These are phyloP conservation scores for Starmera caribaea DNA, from an alignment of 805 yeast species.

Conservation along the genomic window DNA sequence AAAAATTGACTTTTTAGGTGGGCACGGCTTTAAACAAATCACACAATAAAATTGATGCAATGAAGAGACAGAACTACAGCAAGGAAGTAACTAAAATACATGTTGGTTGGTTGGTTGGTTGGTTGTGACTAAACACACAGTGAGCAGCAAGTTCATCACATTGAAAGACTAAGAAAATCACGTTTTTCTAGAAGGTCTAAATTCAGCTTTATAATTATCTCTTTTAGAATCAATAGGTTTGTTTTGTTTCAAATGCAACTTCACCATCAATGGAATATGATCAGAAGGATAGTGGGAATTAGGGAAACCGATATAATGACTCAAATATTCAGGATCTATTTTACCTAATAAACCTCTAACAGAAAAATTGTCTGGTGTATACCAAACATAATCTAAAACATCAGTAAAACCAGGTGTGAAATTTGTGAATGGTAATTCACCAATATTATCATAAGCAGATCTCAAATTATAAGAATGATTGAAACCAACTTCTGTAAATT, in stretches of 20 bases:
- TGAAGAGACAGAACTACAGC: no score
- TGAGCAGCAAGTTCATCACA: no score
- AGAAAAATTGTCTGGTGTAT: slow-evolving; percentile 67
- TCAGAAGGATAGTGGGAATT: slow-evolving; percentile 90
- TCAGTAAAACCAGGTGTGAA: slow-evolving; percentile 89
- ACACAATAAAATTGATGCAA: no score
- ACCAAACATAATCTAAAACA: slow-evolving; percentile 94
- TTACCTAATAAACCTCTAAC: slow-evolving; percentile 83
- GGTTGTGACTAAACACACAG: no score
- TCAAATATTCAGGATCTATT: slow-evolving; percentile 68
- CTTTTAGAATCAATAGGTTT: slow-evolving; percentile 20
- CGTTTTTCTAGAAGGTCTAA: slow-evolving; percentile 22
- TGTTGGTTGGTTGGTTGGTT: no score
- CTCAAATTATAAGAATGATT: slow-evolving; percentile 70
- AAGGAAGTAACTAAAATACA: no score
- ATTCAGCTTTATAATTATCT: slow-evolving; percentile 3
- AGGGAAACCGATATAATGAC: slow-evolving; percentile 83
- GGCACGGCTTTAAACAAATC: no score
- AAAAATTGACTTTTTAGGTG: no score
- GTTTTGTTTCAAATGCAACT: slow-evolving; percentile 49
- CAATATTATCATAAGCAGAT: slow-evolving; percentile 76
- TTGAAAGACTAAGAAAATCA: slow-evolving; percentile 3
- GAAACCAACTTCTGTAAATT: slow-evolving; percentile 83
- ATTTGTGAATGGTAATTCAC: slow-evolving; percentile 91
- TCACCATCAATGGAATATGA: slow-evolving; percentile 71